Conservation (phyloP, 1,139 yeast species). For the Yamadazyma songkhlaensis region DNA sequence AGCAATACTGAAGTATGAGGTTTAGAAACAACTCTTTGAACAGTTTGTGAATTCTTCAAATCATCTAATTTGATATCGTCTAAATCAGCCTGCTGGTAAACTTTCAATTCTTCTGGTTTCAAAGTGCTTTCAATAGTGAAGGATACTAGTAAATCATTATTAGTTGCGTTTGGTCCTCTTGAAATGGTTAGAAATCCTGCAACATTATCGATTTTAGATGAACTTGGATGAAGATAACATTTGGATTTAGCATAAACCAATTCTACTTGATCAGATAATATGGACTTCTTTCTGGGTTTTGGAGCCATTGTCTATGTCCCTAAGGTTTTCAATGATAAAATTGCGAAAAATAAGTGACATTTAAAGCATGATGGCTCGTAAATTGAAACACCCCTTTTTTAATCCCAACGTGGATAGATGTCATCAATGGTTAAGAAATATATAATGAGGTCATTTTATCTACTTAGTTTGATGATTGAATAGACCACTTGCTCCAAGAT, state of each 20-base stretch:
- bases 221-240: constrained; percentile 80
- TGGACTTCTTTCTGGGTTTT: constrained; percentile 7
- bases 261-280: constrained; percentile 29
- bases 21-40: constrained; percentile 12
- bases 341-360: too few species aligned
- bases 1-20: constrained; percentile 54
- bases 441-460: too few species aligned
- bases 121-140: constrained; percentile 73
- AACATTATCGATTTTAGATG: constrained; percentile 69
- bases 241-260: constrained; percentile 60
- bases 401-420: too few species aligned
- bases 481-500: too few species aligned
- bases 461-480: too few species aligned
- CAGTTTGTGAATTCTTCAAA: constrained; percentile 13
- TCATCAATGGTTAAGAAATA: too few species aligned
- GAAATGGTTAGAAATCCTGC: constrained; percentile 72
- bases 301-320: constrained; percentile 2
- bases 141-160: constrained; percentile 60
- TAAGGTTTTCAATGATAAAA: background rate
- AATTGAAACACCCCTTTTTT: too few species aligned
- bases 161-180: constrained; percentile 50
- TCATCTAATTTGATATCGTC: constrained; percentile 26
- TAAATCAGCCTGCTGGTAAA: constrained; percentile 54
- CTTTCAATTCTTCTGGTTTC: constrained; percentile 43
- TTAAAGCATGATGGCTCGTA: too few species aligned